A percentile compares a stretch with the other conserved stretches of the same genome.
These are phyloP conservation scores for Elsinoe arachidis DNA, from an alignment of 2,329 filamentous ascomycete species.

Conservation along the genomic window DNA sequence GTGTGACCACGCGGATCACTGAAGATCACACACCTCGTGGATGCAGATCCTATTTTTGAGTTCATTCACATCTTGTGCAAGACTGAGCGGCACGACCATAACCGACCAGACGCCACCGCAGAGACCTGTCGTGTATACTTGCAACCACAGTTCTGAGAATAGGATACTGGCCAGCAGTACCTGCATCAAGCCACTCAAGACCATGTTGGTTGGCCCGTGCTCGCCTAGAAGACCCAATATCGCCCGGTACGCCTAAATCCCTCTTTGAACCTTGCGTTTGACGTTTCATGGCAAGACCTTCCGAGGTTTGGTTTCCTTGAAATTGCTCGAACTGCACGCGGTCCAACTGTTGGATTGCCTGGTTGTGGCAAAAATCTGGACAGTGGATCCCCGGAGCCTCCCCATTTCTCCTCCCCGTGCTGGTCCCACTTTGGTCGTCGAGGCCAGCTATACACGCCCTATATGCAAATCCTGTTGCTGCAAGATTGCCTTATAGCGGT, in stretches of 20 bases:
- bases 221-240: not conserved
- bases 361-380: not conserved
- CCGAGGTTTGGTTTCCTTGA: not conserved
- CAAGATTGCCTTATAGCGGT: too few species aligned
- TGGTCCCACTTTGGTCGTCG: too few species aligned
- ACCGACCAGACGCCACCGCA: not conserved
- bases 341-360: not conserved
- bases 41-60: not conserved
- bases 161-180: constrained; percentile 1
- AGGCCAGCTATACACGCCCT: too few species aligned
- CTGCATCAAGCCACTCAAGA: not conserved
- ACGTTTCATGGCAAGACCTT: not conserved
- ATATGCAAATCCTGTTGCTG: too few species aligned
- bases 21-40: not conserved
- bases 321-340: not conserved
- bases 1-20: not conserved
- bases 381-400: not conserved
- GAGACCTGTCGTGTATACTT: not conserved
- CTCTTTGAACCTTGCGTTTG: not conserved
- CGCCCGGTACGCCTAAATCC: not conserved
- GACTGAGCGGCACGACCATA: not conserved
- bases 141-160: not conserved
- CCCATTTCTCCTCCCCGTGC: not conserved
- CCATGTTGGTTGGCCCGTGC: constrained; percentile 8
- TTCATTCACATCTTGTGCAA: not conserved